Evolutionary conservation across 2,329 filamentous ascomycete species (phyloP).

Genomic region (Aspergillus pseudoviridinutans): DNA sequence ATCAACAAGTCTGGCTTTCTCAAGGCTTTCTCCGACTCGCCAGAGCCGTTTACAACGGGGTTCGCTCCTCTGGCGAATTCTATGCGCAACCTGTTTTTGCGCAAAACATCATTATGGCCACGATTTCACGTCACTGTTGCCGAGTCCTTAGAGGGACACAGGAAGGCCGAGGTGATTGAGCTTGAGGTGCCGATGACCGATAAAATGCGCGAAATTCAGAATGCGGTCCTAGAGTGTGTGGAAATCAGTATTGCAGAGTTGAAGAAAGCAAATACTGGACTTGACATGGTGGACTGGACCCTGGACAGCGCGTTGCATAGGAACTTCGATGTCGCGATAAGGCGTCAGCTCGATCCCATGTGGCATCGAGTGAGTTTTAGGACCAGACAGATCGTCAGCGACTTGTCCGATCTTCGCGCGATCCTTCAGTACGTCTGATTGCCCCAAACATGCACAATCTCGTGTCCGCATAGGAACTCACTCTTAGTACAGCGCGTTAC

Average conservation of each 20-base stretch:
- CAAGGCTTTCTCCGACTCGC: constrained; percentile 92
- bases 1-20: constrained; percentile 91
- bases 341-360: constrained; percentile 87
- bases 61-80: constrained; percentile 85
- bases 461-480: constrained; percentile 10
- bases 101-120: constrained; percentile 86
- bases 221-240: constrained; percentile 91
- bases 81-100: constrained; percentile 87
- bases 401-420: constrained; percentile 75
- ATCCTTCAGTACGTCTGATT: constrained; percentile 64
- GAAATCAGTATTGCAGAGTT: constrained; percentile 91
- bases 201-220: constrained; percentile 88
- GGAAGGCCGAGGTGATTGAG: constrained; percentile 95
- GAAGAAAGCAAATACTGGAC: constrained; percentile 80
- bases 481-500: constrained; percentile 50
- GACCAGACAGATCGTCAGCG: constrained; percentile 89
- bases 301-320: constrained; percentile 87
- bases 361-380: constrained; percentile 97
- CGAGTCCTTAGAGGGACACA: constrained; percentile 81
- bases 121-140: constrained; percentile 90
- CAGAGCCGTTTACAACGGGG: constrained; percentile 82
- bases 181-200: constrained; percentile 95
- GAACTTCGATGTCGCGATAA: constrained; percentile 85
- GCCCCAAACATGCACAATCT: not conserved
- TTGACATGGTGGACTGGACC: constrained; percentile 97